Conservation (phyloP, 345 rosid species). For the Lepidium africanum region DNA sequence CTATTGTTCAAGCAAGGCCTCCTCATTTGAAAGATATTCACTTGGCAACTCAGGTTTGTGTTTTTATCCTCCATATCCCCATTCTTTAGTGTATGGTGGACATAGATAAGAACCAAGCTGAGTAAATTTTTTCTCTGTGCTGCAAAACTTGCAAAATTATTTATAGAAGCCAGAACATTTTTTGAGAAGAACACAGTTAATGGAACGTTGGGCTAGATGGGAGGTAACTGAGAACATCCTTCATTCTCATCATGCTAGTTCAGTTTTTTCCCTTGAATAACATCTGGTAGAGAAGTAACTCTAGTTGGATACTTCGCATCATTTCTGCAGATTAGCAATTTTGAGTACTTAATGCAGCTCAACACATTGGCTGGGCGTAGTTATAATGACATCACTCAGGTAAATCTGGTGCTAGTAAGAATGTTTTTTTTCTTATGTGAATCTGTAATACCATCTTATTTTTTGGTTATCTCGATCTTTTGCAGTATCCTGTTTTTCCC, state of each 20-base stretch:
- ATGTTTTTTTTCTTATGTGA: neutral
- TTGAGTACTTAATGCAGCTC: constrained; percentile 89
- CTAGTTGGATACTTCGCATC: neutral
- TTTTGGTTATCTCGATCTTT: constrained; percentile 9
- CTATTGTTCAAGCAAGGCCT: constrained; percentile 80
- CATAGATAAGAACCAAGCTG: neutral
- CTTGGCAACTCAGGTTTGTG: constrained; percentile 78
- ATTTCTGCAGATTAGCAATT: constrained; percentile 83
- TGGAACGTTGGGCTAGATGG: constrained; percentile 97
- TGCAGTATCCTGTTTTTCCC: constrained; percentile 98
- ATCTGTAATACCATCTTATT: neutral
- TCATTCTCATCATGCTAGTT: neutral
- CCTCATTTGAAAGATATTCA: constrained; percentile 74
- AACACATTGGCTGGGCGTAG: constrained; percentile 96
- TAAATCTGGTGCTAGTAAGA: constrained; percentile 13
- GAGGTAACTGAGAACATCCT: constrained; percentile 52
- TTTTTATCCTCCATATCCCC: neutral
- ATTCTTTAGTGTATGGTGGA: neutral
- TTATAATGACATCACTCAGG: constrained; percentile 98
- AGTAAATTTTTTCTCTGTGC: neutral
- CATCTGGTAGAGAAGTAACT: constrained; percentile 5
- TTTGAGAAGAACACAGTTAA: constrained; percentile 72
- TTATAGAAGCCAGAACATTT: constrained; percentile 88
- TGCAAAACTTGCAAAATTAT: constrained; percentile 12
- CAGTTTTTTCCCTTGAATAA: neutral